Conservation (phyloP, 2,329 filamentous ascomycete genomes). For the Ceratocystis cubensis region DNA sequence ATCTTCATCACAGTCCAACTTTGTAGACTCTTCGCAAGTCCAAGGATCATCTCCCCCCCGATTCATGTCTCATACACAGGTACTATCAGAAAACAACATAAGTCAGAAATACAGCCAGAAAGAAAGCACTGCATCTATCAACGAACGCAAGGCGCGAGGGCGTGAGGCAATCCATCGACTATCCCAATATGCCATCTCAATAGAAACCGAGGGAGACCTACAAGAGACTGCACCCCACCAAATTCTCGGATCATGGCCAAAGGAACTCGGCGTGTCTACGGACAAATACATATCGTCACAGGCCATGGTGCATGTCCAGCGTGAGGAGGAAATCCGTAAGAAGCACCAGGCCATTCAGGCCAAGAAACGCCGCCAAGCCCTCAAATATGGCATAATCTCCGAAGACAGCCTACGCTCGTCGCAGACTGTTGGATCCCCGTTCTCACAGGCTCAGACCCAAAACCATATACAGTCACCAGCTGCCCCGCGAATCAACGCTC, state of each 20-base stretch:
- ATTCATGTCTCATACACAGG: background rate
- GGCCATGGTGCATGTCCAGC: background rate
- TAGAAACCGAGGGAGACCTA: slow-evolving; percentile 25
- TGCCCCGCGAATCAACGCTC: slow-evolving; percentile 23
- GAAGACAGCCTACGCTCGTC: slow-evolving; percentile 11
- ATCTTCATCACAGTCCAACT: background rate
- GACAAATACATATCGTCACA: slow-evolving; percentile 29
- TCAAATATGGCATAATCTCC: slow-evolving; percentile 15
- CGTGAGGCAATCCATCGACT: slow-evolving; percentile 29
- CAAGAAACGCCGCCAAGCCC: slow-evolving; percentile 18
- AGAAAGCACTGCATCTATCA: background rate
- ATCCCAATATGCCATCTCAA: slow-evolving; percentile 28
- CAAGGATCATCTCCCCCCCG: slow-evolving; percentile 1
- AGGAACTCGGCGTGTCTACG: slow-evolving; percentile 29
- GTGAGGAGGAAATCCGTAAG: slow-evolving; percentile 15
- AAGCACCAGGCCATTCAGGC: slow-evolving; percentile 16
- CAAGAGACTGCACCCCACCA: slow-evolving; percentile 23
- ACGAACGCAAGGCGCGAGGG: slow-evolving; percentile 7
- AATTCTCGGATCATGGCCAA: slow-evolving; percentile 32
- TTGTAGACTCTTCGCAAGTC: background rate
- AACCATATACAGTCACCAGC: slow-evolving; percentile 27
- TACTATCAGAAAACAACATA: background rate
- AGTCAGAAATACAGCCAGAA: slow-evolving; percentile 2
- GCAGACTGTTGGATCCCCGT: slow-evolving; percentile 22
- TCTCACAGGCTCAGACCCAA: slow-evolving; percentile 20